Percentiles rank a stretch among this genome's conserved stretches.
Evolutionary conservation across 2,329 filamentous ascomycete species (phyloP).

Genomic region (Hymenoscyphus albidus): DNA sequence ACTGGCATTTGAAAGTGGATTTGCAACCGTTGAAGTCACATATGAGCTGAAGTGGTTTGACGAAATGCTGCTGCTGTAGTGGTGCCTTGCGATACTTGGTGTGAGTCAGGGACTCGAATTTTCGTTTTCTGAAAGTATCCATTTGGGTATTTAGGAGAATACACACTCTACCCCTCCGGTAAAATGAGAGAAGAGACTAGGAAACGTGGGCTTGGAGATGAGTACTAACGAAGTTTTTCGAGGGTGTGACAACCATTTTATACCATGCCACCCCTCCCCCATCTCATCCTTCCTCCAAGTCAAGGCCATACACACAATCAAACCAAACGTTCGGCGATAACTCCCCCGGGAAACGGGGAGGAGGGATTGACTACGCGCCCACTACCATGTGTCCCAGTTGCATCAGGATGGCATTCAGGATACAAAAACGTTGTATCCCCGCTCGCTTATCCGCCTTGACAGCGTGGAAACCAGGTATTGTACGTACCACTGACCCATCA

Average conservation of each 20-base stretch:
- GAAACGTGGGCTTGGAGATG: not conserved
- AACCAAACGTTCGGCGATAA: not conserved
- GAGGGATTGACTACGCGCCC: not conserved
- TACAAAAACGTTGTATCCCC: not conserved
- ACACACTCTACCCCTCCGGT: not conserved
- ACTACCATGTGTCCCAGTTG: not conserved
- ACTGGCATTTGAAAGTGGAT: constrained; percentile 10
- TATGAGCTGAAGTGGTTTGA: not conserved
- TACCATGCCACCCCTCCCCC: not conserved
- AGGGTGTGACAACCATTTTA: not conserved
- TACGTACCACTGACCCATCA: not conserved
- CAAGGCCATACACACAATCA: not conserved
- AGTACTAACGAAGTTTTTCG: not conserved
- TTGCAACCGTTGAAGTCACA: constrained; percentile 8
- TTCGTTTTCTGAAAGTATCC: not conserved
- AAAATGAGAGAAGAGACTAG: not conserved
- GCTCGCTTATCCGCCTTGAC: not conserved
- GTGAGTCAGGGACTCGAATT: not conserved
- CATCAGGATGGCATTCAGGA: not conserved
- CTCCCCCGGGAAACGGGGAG: not conserved
- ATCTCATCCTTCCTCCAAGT: not conserved
- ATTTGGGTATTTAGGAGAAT: not conserved
- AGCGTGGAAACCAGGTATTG: constrained; percentile 4
- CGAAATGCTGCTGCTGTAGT: not conserved
- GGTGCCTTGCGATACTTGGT: not conserved